Percentiles rank a stretch among this genome's conserved stretches.
Conservation (phyloP, 768 basidiomycete species). For the Tricholoma terreum region DNA sequence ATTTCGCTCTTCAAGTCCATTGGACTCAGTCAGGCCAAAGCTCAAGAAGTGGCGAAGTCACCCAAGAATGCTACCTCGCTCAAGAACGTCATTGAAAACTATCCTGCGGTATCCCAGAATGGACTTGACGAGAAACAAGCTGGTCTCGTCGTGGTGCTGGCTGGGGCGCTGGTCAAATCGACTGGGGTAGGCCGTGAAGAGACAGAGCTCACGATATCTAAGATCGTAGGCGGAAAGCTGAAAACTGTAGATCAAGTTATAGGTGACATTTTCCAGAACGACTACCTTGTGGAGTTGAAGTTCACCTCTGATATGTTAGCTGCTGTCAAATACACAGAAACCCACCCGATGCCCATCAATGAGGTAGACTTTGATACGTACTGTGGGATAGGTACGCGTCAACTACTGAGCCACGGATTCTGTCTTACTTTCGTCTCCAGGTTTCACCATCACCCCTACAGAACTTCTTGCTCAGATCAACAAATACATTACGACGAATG, state of each 20-base stretch:
- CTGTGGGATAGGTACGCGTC: constrained; percentile 81
- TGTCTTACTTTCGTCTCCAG: constrained; percentile 36
- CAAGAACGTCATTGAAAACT: constrained; percentile 61
- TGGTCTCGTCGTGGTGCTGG: constrained; percentile 63
- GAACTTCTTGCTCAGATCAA: constrained; percentile 57
- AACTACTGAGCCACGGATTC: not conserved
- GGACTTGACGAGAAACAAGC: constrained; percentile 77
- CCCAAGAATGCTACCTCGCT: constrained; percentile 72
- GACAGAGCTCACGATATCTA: constrained; percentile 59
- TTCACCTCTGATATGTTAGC: constrained; percentile 38
- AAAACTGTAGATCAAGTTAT: constrained; percentile 83
- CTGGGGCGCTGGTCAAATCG: constrained; percentile 58
- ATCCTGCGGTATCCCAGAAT: constrained; percentile 40
- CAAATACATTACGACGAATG: constrained; percentile 53
- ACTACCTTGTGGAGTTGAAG: not conserved
- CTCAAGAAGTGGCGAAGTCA: constrained; percentile 78
- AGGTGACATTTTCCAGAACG: constrained; percentile 47
- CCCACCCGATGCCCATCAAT: constrained; percentile 58
- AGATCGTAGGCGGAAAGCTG: constrained; percentile 68
- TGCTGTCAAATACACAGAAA: constrained; percentile 72
- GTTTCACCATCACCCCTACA: constrained; percentile 70
- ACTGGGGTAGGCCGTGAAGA: constrained; percentile 47
- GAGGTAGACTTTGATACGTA: constrained; percentile 67
- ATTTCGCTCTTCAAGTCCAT: constrained; percentile 68
- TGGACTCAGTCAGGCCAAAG: constrained; percentile 73